A percentile compares a stretch with the other conserved stretches of the same genome.
These are phyloP conservation scores for Zostera marina DNA, from an alignment of 116 monocot genomes.

Conservation along the genomic window DNA sequence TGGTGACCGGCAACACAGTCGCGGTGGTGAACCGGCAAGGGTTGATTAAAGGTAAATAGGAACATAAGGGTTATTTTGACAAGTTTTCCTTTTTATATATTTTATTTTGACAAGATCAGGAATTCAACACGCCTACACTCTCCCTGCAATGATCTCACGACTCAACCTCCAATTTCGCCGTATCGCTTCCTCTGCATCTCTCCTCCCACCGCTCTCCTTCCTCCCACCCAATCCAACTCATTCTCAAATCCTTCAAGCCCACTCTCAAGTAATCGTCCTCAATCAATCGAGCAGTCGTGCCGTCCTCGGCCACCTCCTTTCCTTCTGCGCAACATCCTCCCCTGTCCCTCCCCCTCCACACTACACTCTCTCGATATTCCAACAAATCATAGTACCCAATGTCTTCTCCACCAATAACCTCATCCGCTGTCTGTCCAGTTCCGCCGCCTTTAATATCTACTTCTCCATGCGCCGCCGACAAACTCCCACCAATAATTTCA, in stretches of 20 bases:
- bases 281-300: conserved; percentile 32
- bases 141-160: too few species aligned
- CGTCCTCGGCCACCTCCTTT: conserved; percentile 34
- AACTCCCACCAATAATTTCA: conserved; percentile 40
- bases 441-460: conserved; percentile 20
- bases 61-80: too few species aligned
- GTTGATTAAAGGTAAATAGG: too few species aligned
- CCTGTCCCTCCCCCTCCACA: not conserved
- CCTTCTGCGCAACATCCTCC: conserved; percentile 17
- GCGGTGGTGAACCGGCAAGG: too few species aligned
- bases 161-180: not conserved
- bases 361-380: conserved; percentile 29
- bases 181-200: not conserved
- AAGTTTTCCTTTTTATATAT: too few species aligned
- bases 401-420: conserved; percentile 48
- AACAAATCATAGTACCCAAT: conserved; percentile 30
- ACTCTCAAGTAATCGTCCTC: conserved; percentile 38
- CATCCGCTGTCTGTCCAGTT: conserved; percentile 43
- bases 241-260: conserved; percentile 43
- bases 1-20: too few species aligned
- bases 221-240: conserved; percentile 26
- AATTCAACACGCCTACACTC: too few species aligned
- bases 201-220: conserved; percentile 25
- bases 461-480: conserved; percentile 16
- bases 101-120: too few species aligned